Evolutionary conservation across 768 basidiomycete genomes (phyloP).

Genomic region (Termitomyces sp.): DNA sequence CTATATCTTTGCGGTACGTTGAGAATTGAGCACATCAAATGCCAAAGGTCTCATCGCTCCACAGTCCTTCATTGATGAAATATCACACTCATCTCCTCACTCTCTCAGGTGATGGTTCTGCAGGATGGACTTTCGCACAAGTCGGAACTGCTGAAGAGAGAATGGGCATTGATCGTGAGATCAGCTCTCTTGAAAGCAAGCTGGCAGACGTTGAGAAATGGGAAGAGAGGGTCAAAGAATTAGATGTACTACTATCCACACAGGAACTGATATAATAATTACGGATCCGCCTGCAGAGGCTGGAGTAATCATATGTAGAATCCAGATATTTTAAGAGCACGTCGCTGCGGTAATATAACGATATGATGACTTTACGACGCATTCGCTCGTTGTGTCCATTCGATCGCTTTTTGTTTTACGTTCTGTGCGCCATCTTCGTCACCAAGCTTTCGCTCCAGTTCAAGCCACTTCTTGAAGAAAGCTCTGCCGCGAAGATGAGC

Average conservation of each 20-base stretch:
- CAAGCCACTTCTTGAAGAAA: conserved; percentile 98
- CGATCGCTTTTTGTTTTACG: conserved; percentile 87
- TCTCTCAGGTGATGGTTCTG: conserved; percentile 64
- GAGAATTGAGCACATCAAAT: background rate
- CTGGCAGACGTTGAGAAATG: conserved; percentile 67
- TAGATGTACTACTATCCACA: conserved; percentile 50
- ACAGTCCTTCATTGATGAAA: conserved; percentile 76
- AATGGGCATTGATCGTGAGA: conserved; percentile 73
- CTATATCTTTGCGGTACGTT: conserved; percentile 80
- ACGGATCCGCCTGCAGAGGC: background rate
- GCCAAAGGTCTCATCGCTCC: background rate
- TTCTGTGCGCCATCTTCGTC: conserved; percentile 74
- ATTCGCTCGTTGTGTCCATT: conserved; percentile 77
- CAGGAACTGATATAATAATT: conserved; percentile 25
- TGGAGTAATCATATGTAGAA: background rate
- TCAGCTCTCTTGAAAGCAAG: conserved; percentile 55
- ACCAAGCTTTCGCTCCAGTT: conserved; percentile 79
- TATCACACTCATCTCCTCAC: conserved; percentile 88
- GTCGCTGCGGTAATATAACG: background rate
- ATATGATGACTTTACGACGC: conserved; percentile 19
- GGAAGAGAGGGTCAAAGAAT: conserved; percentile 63
- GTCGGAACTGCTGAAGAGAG: conserved; percentile 72
- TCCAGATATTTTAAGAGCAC: background rate
- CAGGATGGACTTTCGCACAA: conserved; percentile 63
- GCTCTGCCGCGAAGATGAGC: conserved; percentile 39